These are phyloP conservation scores for Neurospora sp. DNA, from an alignment of 495 filamentous ascomycete species.

Conservation along the genomic window DNA sequence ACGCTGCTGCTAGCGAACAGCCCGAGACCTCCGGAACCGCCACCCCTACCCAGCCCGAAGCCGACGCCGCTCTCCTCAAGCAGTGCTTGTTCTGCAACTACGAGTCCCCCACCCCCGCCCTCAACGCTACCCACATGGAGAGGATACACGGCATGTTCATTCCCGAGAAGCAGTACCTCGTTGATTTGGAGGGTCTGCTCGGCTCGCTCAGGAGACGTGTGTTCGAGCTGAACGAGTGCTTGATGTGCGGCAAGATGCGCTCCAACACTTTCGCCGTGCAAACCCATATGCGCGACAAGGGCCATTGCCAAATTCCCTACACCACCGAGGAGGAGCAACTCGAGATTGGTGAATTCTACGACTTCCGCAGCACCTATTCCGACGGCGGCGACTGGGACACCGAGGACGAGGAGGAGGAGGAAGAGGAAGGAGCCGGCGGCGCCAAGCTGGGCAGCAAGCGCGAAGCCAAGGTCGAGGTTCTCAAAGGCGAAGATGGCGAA, in stretches of 20 bases:
- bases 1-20: slow-evolving; percentile 23
- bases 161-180: slow-evolving; percentile 73
- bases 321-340: slow-evolving; percentile 82
- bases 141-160: slow-evolving; percentile 94
- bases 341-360: slow-evolving; percentile 95
- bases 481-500: slow-evolving; percentile 33
- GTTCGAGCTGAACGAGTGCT: slow-evolving; percentile 59
- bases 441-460: slow-evolving; percentile 48
- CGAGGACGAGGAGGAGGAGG: slow-evolving; percentile 50
- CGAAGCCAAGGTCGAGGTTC: slow-evolving; percentile 27
- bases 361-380: slow-evolving; percentile 90
- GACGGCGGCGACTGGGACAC: slow-evolving; percentile 60
- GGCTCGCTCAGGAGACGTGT: slow-evolving; percentile 63
- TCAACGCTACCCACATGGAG: slow-evolving; percentile 82
- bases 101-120: slow-evolving; percentile 55
- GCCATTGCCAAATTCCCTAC: slow-evolving; percentile 94
- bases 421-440: slow-evolving; percentile 43
- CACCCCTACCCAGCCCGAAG: slow-evolving; percentile 13
- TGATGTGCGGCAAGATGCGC: slow-evolving; percentile 74
- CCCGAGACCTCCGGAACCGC: slow-evolving; percentile 11
- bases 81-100: slow-evolving; percentile 88
- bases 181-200: slow-evolving; percentile 71
- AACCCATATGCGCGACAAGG: slow-evolving; percentile 94
- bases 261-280: slow-evolving; percentile 65
- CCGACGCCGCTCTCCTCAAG: slow-evolving; percentile 37